Base-by-base conservation (phyloP, 805 yeast species). In the Clavispora vitiphila region DNA sequence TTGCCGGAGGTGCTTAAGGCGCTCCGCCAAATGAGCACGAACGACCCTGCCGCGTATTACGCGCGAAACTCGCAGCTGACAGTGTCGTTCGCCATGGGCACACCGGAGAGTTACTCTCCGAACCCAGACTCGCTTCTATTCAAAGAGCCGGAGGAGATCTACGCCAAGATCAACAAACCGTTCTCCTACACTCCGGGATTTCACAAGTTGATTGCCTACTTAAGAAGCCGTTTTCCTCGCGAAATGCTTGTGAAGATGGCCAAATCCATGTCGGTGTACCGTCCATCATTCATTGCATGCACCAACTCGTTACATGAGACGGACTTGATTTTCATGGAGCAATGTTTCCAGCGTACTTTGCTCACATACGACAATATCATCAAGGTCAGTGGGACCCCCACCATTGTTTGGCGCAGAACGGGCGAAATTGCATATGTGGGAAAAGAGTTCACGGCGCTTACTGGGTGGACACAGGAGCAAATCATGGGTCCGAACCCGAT, bases 371-470 rank as follows among this genome's bases (percentile, higher is more conserved):
- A 88, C 46, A 85, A 83, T 60, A 86, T 86, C 58, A 84, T 93
- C 30, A 74, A 80, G 18, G 80, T 85, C 16, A 80, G 88, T 25
- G 97, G 97, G 0, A 91, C 97, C 0, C 98, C 98, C 2, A 89
- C 96, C 0, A 77, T 91, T 18, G 91, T 89, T 3, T 91, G 98
- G 98, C 71, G 99, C 50, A 74, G 98, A 40, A 89, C 96, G 1
- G 96, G 96, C 8, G 96, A 91, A 60, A 85, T 91, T 10, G 93
- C 96, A 0, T 91, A 90, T 46, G 95, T 90, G 3, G 95, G 95
- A n/a, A 86, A 86, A 50, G 98, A 91, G 61, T 91, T 91, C 59
- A 83, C 93, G 51, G 78, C 86, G 14, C 67, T 91, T 15, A 88
- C 97, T 0, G 97, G 98, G 1, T 91, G 97, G 97, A 66, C 81